Evolutionary conservation across 2,329 filamentous ascomycete genomes (phyloP), one percentile per base, ranked within the genome.

Genomic region (Lachnum nothofagi): DNA sequence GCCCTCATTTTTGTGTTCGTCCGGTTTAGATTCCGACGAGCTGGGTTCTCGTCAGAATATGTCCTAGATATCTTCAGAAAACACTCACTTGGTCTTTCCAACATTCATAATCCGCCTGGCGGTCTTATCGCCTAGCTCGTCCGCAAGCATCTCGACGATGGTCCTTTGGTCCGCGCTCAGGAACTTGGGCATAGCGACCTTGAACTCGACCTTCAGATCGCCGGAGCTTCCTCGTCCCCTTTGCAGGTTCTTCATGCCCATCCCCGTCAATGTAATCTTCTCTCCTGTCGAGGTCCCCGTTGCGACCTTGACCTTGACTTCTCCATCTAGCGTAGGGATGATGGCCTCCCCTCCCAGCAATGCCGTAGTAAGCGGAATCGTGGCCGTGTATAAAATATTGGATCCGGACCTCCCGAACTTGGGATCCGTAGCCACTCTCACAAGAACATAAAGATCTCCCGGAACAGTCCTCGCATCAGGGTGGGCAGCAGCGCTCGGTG

Each of bases 251-350:
- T 87, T 90, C 91, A 98, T 97, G 51, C 93, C 93, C 86, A 89
- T 90, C 5, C 91, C 91, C 1, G 82, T 75, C 16, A 98, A 74
- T 1, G 89, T 95, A 63, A 97, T 85, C 67, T 85, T 88, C 65
- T 98, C 93, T 44, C 93, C 93, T 2, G 91, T 95, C 58, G 83
- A 88, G 10, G 93, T 97, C 43, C 93, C 93, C 0, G 91, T 95
- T 17, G 83, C 82, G 25, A 98, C 86, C 70, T 90, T 91, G 62
- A 98, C 84, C 67, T 88, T 91, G 61, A 95, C 89, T 42, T 91
- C 80, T 43, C 88, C 89, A 58, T 96, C 90, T 20, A 98, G 76
- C 0, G 93, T 98, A 2, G 93, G 93, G 20, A 98, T 80, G 10
- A 77, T 83, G 52, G 94, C 86, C 67, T 96, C 90, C 49, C 93